These are phyloP conservation scores for Kodamaea fukazawae DNA, from an alignment of 805 yeast genomes.

Conservation along the genomic window DNA sequence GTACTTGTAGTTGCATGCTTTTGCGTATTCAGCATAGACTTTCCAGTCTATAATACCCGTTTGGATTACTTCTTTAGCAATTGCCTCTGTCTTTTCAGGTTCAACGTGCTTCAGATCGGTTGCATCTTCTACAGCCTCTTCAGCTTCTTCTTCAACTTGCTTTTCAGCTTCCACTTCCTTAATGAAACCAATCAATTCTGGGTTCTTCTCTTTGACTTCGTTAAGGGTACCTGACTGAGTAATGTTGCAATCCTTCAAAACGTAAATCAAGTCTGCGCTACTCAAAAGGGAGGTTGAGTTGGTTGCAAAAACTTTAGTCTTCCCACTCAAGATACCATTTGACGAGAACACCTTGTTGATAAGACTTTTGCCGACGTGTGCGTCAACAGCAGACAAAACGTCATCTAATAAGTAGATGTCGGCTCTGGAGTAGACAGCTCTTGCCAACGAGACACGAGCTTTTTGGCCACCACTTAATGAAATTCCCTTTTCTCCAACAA, in stretches of 20 bases:
- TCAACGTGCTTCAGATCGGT: slow-evolving; percentile 25
- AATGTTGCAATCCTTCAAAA: slow-evolving; percentile 53
- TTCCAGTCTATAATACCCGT: slow-evolving; percentile 29
- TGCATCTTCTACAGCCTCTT: slow-evolving; percentile 16
- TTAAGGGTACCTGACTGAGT: slow-evolving; percentile 55
- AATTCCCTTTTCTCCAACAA: slow-evolving; percentile 61
- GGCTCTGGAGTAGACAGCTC: slow-evolving; percentile 63
- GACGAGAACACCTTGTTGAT: slow-evolving; percentile 46
- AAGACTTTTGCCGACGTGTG: slow-evolving; percentile 61
- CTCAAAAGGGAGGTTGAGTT: slow-evolving; percentile 54
- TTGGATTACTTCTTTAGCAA: slow-evolving; percentile 15
- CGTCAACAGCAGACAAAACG: slow-evolving; percentile 68
- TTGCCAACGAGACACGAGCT: slow-evolving; percentile 61
- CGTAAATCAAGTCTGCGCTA: slow-evolving; percentile 59
- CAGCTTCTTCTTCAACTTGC: slow-evolving; percentile 11
- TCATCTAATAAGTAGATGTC: slow-evolving; percentile 64
- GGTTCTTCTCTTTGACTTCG: slow-evolving; percentile 41
- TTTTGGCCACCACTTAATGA: slow-evolving; percentile 63
- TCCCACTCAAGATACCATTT: slow-evolving; percentile 49
- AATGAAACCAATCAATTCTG: slow-evolving; percentile 21
- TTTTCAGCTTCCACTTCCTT: slow-evolving; percentile 23
- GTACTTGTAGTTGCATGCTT: slow-evolving; percentile 31
- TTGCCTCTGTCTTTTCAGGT: slow-evolving; percentile 6
- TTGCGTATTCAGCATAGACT: slow-evolving; percentile 28
- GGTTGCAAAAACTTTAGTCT: slow-evolving; percentile 57